These are phyloP conservation scores for Protea cynaroides DNA, from an alignment of 164 flowering plant species.

Conservation along the genomic window DNA sequence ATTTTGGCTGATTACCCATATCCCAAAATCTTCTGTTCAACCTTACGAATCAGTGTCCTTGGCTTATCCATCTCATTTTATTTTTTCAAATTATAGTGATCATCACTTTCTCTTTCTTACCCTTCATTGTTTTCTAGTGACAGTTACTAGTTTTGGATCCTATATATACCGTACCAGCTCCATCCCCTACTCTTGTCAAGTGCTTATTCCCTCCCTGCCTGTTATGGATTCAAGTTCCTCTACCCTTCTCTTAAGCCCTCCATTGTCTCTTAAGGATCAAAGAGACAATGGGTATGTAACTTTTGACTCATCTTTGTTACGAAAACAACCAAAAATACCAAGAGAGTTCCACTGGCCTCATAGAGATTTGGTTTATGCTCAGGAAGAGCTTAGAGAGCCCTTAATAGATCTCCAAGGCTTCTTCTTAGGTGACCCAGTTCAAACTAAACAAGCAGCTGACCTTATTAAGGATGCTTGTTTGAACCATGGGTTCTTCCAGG, in stretches of 20 bases:
- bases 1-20: not conserved
- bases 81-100: too few species aligned
- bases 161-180: slow-evolving; percentile 11
- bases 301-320: slow-evolving; percentile 6
- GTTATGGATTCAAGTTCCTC: slow-evolving; percentile 12
- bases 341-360: slow-evolving; percentile 33
- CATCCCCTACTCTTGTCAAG: not conserved
- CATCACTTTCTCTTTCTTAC: not conserved
- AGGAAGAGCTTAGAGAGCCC: slow-evolving; percentile 30
- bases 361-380: slow-evolving; percentile 10
- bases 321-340: slow-evolving; percentile 16
- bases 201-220: too few species aligned
- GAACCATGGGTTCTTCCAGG: slow-evolving; percentile 51
- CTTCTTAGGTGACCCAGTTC: slow-evolving; percentile 24
- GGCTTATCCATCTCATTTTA: too few species aligned
- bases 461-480: slow-evolving; percentile 30
- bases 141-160: not conserved
- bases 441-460: slow-evolving; percentile 18
- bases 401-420: slow-evolving; percentile 36
- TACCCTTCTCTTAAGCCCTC: slow-evolving; percentile 10
- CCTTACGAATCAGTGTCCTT: too few species aligned
- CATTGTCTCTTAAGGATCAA: slow-evolving; percentile 6
- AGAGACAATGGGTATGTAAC: not conserved
- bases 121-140: not conserved
- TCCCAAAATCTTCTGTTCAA: too few species aligned